These are phyloP conservation scores for Entomortierella beljakovae DNA, from an alignment of 192 early-diverging fungal species.

Conservation along the genomic window DNA sequence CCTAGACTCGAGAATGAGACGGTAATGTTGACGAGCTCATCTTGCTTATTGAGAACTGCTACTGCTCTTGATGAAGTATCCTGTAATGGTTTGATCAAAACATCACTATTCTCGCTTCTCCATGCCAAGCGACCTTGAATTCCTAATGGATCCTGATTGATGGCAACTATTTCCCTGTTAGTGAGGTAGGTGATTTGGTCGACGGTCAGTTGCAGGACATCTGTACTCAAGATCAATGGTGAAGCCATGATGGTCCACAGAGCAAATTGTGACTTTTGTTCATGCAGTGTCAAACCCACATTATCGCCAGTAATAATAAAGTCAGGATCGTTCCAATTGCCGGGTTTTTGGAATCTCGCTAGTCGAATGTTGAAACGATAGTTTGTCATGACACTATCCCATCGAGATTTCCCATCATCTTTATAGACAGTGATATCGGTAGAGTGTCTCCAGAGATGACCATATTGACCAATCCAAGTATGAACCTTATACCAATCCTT, in stretches of 20 bases:
- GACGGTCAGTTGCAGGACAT: slow-evolving; percentile 50
- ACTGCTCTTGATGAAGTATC: slow-evolving; percentile 28
- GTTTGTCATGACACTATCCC: slow-evolving; percentile 50
- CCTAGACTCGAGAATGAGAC: slow-evolving; percentile 43
- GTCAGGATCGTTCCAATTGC: slow-evolving; percentile 55
- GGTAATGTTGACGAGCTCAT: slow-evolving; percentile 3
- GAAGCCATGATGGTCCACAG: slow-evolving; percentile 69
- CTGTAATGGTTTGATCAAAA: slow-evolving; percentile 32
- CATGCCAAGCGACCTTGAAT: slow-evolving; percentile 36
- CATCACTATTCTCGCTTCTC: slow-evolving; percentile 21
- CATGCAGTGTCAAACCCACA: slow-evolving; percentile 42
- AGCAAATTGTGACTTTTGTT: slow-evolving; percentile 63
- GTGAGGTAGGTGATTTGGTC: slow-evolving; percentile 52
- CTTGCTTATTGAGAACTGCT: slow-evolving; percentile 40
- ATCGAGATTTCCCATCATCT: slow-evolving; percentile 38
- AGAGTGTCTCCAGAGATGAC: slow-evolving; percentile 56
- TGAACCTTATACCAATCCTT: slow-evolving; percentile 56
- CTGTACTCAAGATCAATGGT: slow-evolving; percentile 69
- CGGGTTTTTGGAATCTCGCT: slow-evolving; percentile 48
- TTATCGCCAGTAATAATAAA: slow-evolving; percentile 60
- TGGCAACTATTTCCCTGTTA: slow-evolving; percentile 64
- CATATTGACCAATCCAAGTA: slow-evolving; percentile 53
- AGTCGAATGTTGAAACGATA: slow-evolving; percentile 57
- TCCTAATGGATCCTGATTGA: slow-evolving; percentile 72
- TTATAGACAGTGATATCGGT: slow-evolving; percentile 48